Conservation (phyloP, 164 flowering plant genomes). For the Aristolochia contorta region DNA sequence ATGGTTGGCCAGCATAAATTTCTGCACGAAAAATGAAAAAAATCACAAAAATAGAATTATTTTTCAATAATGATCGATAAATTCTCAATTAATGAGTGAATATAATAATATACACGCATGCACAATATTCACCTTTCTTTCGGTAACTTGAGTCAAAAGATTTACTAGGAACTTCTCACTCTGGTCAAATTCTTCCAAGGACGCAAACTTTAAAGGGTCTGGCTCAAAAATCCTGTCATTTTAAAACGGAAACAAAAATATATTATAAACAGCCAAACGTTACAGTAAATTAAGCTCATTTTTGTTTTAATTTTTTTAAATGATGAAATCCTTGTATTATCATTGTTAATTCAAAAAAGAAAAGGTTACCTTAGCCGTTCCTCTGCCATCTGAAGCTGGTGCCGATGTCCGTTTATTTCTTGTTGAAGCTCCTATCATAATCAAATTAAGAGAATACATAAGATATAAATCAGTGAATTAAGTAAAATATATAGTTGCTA, state of each 20-base stretch:
- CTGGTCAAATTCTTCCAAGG: constrained; percentile 33
- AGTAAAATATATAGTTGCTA: no score
- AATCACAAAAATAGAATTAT: background rate
- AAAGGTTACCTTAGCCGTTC: constrained; percentile 23
- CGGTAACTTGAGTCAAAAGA: constrained; percentile 28
- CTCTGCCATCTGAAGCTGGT: constrained; percentile 29
- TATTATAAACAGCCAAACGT: no score
- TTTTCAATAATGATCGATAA: background rate
- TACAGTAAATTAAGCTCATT: no score
- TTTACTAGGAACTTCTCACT: constrained; percentile 36
- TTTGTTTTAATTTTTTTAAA: no score
- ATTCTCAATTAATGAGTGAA: no score
- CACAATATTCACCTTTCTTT: constrained; percentile 44
- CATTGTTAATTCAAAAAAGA: no score
- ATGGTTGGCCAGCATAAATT: constrained; percentile 27
- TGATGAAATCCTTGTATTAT: no score
- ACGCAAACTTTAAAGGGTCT: constrained; percentile 30
- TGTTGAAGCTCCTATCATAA: constrained; percentile 35
- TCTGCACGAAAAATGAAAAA: constrained; percentile 21
- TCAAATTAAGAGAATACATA: background rate
- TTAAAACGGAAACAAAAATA: no score
- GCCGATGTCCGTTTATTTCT: constrained; percentile 28
- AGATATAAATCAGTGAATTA: no score
- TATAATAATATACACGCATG: background rate
- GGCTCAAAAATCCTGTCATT: constrained; percentile 38